Percentiles rank a stretch among this genome's conserved stretches.
These are phyloP conservation scores for Stropharia rugosoannulata DNA, from an alignment of 768 basidiomycete species.

Conservation along the genomic window DNA sequence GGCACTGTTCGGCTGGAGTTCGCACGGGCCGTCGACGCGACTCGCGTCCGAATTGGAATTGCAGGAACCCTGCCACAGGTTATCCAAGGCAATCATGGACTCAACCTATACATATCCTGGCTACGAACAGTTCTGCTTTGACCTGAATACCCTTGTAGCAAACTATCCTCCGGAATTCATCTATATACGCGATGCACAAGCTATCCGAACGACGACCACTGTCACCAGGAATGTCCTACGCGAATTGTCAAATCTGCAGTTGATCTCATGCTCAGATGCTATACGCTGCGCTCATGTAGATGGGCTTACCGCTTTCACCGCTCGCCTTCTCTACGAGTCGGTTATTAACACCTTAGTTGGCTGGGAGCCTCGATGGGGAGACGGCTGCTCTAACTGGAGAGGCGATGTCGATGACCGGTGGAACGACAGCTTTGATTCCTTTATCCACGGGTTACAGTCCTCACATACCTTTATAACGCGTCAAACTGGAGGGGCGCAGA, in stretches of 20 bases:
- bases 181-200: constrained; percentile 59
- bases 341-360: constrained; percentile 58
- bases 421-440: constrained; percentile 67
- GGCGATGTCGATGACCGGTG: constrained; percentile 40
- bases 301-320: constrained; percentile 58
- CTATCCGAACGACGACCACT: constrained; percentile 42
- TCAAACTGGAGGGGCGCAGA: constrained; percentile 16
- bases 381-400: constrained; percentile 62
- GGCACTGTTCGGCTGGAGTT: too few relatives aligned
- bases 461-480: constrained; percentile 26
- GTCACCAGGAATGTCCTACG: constrained; percentile 40
- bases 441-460: constrained; percentile 63
- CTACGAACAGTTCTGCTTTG: constrained; percentile 27
- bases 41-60: too few relatives aligned
- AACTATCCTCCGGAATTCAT: constrained; percentile 61
- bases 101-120: constrained; percentile 13
- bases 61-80: too few relatives aligned
- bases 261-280: constrained; percentile 19
- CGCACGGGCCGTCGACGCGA: too few relatives aligned
- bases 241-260: constrained; percentile 17
- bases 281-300: constrained; percentile 49
- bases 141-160: constrained; percentile 36
- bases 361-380: constrained; percentile 58
- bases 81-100: too few relatives aligned
- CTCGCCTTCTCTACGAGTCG: constrained; percentile 65